A percentile compares a stretch with the other conserved stretches of the same genome.
These are phyloP conservation scores for Backusella liffmaniae DNA, from an alignment of 192 early-diverging fungal genomes.

Conservation along the genomic window DNA sequence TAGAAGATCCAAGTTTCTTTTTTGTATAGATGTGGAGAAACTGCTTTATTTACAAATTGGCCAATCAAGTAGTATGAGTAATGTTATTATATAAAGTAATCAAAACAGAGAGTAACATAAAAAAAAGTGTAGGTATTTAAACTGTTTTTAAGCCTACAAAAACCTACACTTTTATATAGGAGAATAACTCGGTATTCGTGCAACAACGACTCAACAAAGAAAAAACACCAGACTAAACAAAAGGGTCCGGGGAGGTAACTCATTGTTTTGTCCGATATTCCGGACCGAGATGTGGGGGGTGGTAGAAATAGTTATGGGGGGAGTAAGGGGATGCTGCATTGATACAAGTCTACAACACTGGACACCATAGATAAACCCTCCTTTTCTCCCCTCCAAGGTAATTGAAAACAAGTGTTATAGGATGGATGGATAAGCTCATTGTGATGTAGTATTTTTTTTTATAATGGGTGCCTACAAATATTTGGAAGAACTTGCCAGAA, in stretches of 20 bases:
- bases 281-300: neutral
- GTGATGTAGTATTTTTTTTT: neutral
- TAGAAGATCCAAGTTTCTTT: too few relatives aligned
- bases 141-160: too few relatives aligned
- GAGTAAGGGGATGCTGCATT: neutral
- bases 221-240: neutral
- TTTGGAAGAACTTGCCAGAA: slow-evolving; percentile 94
- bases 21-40: too few relatives aligned
- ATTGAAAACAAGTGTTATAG: neutral
- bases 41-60: too few relatives aligned
- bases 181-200: too few relatives aligned
- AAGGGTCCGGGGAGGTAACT: neutral
- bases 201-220: too few relatives aligned
- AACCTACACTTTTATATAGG: too few relatives aligned
- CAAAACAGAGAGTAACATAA: too few relatives aligned
- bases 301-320: neutral
- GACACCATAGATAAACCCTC: neutral
- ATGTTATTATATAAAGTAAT: too few relatives aligned
- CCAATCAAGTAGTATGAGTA: too few relatives aligned
- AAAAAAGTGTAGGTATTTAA: too few relatives aligned
- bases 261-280: neutral
- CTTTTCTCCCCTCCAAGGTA: neutral
- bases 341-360: neutral
- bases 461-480: slow-evolving; percentile 75
- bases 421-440: neutral